Conservation (phyloP, 495 filamentous ascomycete species). For the Xylaria cubensis region DNA sequence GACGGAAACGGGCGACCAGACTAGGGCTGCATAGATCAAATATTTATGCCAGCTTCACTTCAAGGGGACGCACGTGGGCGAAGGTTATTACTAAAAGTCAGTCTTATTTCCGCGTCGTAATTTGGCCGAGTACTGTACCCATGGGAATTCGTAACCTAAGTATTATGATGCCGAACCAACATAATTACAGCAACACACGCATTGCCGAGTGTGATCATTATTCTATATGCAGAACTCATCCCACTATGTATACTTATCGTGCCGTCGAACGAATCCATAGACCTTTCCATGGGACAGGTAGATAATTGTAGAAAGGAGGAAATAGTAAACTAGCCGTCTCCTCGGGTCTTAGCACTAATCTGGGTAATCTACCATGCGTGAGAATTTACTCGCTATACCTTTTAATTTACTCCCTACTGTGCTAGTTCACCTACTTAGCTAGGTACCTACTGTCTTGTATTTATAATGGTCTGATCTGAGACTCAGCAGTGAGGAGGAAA, state of each 20-base stretch:
- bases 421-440: background rate
- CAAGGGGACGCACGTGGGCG: background rate
- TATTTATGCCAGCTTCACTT: background rate
- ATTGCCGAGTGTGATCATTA: background rate
- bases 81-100: background rate
- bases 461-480: background rate
- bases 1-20: background rate
- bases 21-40: background rate
- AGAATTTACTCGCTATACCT: background rate
- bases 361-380: background rate
- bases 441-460: background rate
- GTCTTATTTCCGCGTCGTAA: background rate
- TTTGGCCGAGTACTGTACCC: background rate
- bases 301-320: background rate
- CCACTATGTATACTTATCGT: background rate
- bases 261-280: background rate
- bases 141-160: background rate
- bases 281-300: constrained; percentile 1
- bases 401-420: background rate
- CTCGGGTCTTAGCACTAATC: background rate
- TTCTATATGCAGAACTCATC: background rate
- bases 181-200: background rate
- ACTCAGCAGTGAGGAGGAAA: background rate
- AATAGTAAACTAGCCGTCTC: background rate
- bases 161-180: background rate